A percentile compares a stretch with the other conserved stretches of the same genome.
Evolutionary conservation across 129 eudicot species (phyloP).

Genomic region (Artemisia annua): DNA sequence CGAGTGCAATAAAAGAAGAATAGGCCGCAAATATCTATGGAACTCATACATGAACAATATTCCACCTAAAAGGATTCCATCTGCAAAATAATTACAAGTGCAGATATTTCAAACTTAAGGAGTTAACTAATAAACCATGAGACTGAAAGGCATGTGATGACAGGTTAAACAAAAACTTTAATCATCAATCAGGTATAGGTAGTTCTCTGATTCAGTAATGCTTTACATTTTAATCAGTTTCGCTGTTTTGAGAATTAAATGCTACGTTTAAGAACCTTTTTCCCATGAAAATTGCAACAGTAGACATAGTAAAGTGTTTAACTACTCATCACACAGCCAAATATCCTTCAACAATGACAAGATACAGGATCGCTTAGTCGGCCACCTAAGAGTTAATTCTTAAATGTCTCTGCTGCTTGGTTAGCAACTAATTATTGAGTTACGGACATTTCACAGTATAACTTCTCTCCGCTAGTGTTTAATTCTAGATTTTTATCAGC

Average conservation of each 20-base stretch:
- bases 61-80: constrained; percentile 96
- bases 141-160: neutral
- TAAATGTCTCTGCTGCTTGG: neutral
- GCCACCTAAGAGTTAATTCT: neutral
- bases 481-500: neutral
- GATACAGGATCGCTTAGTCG: neutral
- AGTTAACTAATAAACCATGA: neutral
- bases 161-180: neutral
- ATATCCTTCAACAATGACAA: neutral
- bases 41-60: constrained; percentile 95
- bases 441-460: neutral
- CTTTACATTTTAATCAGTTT: neutral
- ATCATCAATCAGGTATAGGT: neutral
- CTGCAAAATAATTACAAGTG: constrained; percentile 46
- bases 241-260: neutral
- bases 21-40: constrained; percentile 67
- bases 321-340: neutral
- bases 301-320: neutral
- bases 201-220: neutral
- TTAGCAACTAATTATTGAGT: neutral
- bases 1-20: constrained; percentile 78
- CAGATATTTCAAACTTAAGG: neutral
- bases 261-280: neutral
- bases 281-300: neutral
- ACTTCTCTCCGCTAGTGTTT: neutral